Percentiles rank a stretch among this genome's conserved stretches.
Evolutionary conservation across 2,329 filamentous ascomycete species (phyloP).

Genomic region (Sporothrix euskadiensis): DNA sequence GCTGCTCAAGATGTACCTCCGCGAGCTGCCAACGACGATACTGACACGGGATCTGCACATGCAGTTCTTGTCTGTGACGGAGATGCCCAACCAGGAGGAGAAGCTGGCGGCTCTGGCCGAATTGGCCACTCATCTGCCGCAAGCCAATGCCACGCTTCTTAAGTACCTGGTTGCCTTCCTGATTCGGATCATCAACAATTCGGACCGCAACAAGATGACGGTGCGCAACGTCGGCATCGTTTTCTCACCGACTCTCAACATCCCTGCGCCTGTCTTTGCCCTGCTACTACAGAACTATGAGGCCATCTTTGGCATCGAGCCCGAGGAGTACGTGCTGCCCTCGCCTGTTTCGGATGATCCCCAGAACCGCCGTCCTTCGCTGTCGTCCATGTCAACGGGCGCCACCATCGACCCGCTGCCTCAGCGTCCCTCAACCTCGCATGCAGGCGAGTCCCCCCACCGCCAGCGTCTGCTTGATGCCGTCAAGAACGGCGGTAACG

Average conservation of each 20-base stretch:
- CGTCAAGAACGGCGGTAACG: constrained; percentile 36
- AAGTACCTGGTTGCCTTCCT: constrained; percentile 85
- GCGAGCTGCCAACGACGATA: constrained; percentile 88
- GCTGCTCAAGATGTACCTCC: constrained; percentile 87
- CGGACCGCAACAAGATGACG: constrained; percentile 95
- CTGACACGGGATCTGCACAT: constrained; percentile 87
- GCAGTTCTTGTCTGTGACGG: constrained; percentile 82
- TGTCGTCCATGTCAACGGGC: constrained; percentile 32
- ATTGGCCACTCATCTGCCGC: constrained; percentile 77
- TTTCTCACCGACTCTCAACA: constrained; percentile 95
- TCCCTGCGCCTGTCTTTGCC: constrained; percentile 90
- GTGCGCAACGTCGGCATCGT: constrained; percentile 97
- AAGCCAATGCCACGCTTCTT: constrained; percentile 76
- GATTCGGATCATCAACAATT: constrained; percentile 87
- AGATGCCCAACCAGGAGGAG: constrained; percentile 71
- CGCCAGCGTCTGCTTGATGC: constrained; percentile 51
- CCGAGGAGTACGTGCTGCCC: constrained; percentile 63
- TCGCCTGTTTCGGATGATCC: constrained; percentile 44
- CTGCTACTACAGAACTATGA: constrained; percentile 90
- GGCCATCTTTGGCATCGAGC: constrained; percentile 74
- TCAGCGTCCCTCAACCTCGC: constrained; percentile 52
- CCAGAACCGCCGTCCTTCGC: constrained; percentile 33
- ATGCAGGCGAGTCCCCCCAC: constrained; percentile 54
- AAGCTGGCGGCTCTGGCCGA: constrained; percentile 76
- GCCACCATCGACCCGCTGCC: constrained; percentile 37